Evolutionary conservation across 306 rosid genomes (phyloP), one percentile per base, ranked within the genome.

Genomic region (Dryas alaskensis): DNA sequence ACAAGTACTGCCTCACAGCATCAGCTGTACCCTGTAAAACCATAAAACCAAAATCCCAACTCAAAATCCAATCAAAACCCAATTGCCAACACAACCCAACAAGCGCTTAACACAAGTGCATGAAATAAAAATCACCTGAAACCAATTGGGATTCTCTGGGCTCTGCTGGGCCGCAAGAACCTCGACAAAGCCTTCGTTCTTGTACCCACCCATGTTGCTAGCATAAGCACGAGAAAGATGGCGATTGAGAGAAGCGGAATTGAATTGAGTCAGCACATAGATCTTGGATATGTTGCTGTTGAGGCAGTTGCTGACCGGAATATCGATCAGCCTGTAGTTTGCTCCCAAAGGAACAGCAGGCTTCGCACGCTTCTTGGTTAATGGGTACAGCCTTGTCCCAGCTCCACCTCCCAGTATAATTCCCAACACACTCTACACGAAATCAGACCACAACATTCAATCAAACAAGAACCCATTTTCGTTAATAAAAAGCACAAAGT

Each of bases 131-230:
- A 50, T 83, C 50, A 92, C 98, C 98, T 94, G 99, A 58, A 94
- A 94, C 99, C 99, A 94, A 79, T 94, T 94, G 59, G 99, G 99
- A 78, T 94, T 94, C 84, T 94, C 99, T 0, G 99, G 97, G 72
- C 99, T 94, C 85, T 94, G 99, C 85, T 94, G 99, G 12, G 99
- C 99, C 8, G 99, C 99, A 3, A 94, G 99, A 77, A 94, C 99
- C 73, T 94, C 99, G 27, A 94, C 99, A 65, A 94, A 94, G 8
- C 99, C 99, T 75, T 94, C 99, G 52, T 89, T 94, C 58, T 94
- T 94, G 81, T 94, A 89, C 49, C 99, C 99, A 4, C 96, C 97
- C 92, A 94, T 84, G 84, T 92, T 94, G 77, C 95, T 94, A 10
- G 99, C 99, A 64, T 94, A 94, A 11, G 99, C 96, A 3, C 99